Conservation (phyloP, 2,329 filamentous ascomycete species). For the Emergomyces orientalis region DNA sequence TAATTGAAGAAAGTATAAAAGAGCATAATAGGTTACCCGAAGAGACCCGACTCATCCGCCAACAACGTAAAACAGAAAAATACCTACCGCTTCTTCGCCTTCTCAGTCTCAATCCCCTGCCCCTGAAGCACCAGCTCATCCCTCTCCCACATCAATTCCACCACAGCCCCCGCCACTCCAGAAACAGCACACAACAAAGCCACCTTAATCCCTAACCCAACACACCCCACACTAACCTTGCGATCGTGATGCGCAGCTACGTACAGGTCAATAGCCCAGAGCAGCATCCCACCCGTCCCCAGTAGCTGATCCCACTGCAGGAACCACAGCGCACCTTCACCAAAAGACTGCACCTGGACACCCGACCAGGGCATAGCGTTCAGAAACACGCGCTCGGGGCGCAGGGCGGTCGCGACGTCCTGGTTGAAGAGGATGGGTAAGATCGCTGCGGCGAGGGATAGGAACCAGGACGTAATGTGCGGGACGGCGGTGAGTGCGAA, state of each 20-base stretch:
- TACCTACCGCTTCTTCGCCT: constrained; percentile 19
- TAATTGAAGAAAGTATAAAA: not conserved
- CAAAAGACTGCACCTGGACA: constrained; percentile 26
- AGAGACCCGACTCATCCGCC: not conserved
- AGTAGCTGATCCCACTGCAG: constrained; percentile 43
- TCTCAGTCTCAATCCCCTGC: constrained; percentile 19
- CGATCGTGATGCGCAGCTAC: constrained; percentile 23
- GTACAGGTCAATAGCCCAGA: constrained; percentile 39
- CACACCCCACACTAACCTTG: constrained; percentile 15
- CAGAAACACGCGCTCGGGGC: constrained; percentile 33
- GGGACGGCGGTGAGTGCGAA: constrained; percentile 32
- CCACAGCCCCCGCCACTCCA: constrained; percentile 39
- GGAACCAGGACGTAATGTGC: constrained; percentile 34
- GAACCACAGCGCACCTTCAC: constrained; percentile 38
- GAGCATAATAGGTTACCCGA: not conserved
- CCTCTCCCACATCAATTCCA: constrained; percentile 42
- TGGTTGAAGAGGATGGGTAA: constrained; percentile 29
- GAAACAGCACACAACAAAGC: constrained; percentile 28
- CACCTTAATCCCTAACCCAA: constrained; percentile 28
- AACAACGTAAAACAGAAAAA: not conserved
- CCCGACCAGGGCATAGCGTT: constrained; percentile 27
- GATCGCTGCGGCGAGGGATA: constrained; percentile 33
- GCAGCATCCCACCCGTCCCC: constrained; percentile 33
- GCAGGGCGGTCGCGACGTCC: constrained; percentile 26
- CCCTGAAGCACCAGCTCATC: constrained; percentile 37